phyloP scores from a whole-genome alignment of 768 basidiomycete species.

The Fomitopsis serialis region DNA sequence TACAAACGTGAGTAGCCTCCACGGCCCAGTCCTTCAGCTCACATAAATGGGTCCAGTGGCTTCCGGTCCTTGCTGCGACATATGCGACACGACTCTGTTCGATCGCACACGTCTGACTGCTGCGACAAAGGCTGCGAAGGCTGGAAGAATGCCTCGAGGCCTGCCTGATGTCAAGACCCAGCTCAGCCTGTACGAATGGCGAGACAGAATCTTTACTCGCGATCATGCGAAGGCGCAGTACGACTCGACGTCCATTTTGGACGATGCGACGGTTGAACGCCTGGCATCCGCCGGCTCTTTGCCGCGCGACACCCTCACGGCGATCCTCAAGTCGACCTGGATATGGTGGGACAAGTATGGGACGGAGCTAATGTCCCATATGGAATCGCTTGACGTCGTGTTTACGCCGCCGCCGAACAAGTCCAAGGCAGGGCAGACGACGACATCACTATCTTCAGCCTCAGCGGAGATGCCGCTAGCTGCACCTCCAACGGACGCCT shows the following conservation, averaged over 20 bases:
- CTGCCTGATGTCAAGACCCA: not conserved
- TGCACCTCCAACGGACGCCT: too few relatives aligned
- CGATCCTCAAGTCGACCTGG: not conserved
- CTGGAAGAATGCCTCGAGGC: not conserved
- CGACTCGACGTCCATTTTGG: constrained; percentile 2
- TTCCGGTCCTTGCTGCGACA: constrained; percentile 6
- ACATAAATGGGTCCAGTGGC: not conserved
- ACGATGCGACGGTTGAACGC: not conserved
- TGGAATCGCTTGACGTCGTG: not conserved
- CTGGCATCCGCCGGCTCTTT: not conserved
- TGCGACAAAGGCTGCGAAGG: not conserved
- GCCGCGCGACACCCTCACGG: not conserved
- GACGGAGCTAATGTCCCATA: not conserved
- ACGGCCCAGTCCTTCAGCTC: not conserved
- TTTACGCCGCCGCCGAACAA: not conserved
- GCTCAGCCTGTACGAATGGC: not conserved
- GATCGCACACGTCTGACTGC: constrained; percentile 1
- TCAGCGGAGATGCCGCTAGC: too few relatives aligned
- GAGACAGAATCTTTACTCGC: not conserved
- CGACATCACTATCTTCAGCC: too few relatives aligned
- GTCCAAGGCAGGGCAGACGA: too few relatives aligned
- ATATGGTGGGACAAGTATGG: not conserved
- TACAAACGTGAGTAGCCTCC: too few relatives aligned
- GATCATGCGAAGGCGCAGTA: constrained; percentile 4
- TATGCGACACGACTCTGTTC: constrained; percentile 4